Evolutionary conservation across 2,329 filamentous ascomycete species (phyloP).

Genomic region (Fusarium sarcochroum): DNA sequence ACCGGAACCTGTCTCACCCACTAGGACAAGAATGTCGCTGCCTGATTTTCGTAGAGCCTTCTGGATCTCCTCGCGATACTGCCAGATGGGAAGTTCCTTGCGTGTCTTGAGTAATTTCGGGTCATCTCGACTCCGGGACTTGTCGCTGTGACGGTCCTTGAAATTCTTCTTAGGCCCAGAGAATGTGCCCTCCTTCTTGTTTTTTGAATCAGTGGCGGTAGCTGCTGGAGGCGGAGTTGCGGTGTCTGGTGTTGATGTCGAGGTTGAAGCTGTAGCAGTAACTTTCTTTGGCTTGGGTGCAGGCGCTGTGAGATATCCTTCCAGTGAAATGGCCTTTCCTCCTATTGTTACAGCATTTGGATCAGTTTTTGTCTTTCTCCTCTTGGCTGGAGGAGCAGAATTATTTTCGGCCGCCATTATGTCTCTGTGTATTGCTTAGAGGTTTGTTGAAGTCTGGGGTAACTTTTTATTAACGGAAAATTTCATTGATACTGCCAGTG

Average conservation of each 20-base stretch:
- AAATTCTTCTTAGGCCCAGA: slow-evolving; percentile 18
- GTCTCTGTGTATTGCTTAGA: slow-evolving; percentile 20
- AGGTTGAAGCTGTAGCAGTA: slow-evolving; percentile 6
- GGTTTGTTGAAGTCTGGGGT: not conserved
- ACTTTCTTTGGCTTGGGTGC: slow-evolving; percentile 46
- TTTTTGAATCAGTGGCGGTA: slow-evolving; percentile 1
- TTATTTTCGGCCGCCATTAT: slow-evolving; percentile 48
- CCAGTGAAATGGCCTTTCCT: slow-evolving; percentile 63
- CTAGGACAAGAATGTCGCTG: slow-evolving; percentile 83
- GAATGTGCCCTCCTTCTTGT: not conserved
- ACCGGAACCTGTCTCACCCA: slow-evolving; percentile 95
- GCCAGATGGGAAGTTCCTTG: slow-evolving; percentile 84
- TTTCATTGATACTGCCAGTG: slow-evolving; percentile 18
- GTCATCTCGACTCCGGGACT: slow-evolving; percentile 48
- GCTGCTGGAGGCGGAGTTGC: slow-evolving; percentile 9
- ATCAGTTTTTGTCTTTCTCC: slow-evolving; percentile 53
- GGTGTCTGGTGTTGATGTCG: slow-evolving; percentile 12
- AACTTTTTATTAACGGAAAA: slow-evolving; percentile 11
- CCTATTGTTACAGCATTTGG: slow-evolving; percentile 61
- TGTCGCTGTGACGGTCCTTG: slow-evolving; percentile 28
- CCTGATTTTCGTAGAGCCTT: slow-evolving; percentile 66
- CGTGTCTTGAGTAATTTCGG: slow-evolving; percentile 62
- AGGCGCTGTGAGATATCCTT: slow-evolving; percentile 62
- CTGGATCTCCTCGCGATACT: slow-evolving; percentile 78
- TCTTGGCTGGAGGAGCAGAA: slow-evolving; percentile 53